Percentiles rank a stretch among this genome's conserved stretches.
Evolutionary conservation across 2,329 filamentous ascomycete genomes (phyloP).

Genomic region (Pyricularia grisea): DNA sequence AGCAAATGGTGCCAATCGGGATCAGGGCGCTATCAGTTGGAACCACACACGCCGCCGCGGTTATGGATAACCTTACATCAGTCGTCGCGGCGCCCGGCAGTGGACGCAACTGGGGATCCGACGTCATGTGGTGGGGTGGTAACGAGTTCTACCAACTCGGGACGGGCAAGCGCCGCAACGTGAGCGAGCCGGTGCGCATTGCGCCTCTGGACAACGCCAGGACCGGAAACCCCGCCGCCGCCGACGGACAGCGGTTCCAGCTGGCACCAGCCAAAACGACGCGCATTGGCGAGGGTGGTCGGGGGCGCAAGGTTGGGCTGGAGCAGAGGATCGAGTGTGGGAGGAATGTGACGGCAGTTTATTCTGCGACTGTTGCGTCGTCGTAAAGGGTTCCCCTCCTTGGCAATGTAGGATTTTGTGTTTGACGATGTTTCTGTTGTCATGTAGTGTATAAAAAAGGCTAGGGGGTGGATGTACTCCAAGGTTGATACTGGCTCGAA

Average conservation of each 20-base stretch:
- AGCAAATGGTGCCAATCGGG: conserved; percentile 66
- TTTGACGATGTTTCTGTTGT: not conserved
- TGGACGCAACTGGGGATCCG: conserved; percentile 65
- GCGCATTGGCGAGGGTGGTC: conserved; percentile 46
- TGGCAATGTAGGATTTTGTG: not conserved
- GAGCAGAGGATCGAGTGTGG: conserved; percentile 89
- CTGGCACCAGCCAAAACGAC: conserved; percentile 70
- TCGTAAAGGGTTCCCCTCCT: not conserved
- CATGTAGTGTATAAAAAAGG: not conserved
- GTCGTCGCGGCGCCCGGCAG: conserved; percentile 24
- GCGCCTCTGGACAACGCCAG: conserved; percentile 60
- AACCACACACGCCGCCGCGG: conserved; percentile 68
- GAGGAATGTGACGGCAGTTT: conserved; percentile 71
- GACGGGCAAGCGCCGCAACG: conserved; percentile 78
- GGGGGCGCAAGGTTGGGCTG: conserved; percentile 60
- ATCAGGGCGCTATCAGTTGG: conserved; percentile 66
- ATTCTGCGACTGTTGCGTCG: conserved; percentile 39
- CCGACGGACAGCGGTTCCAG: conserved; percentile 66
- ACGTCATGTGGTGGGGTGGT: conserved; percentile 88
- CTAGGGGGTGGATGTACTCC: not conserved
- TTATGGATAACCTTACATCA: conserved; percentile 73
- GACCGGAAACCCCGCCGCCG: conserved; percentile 45
- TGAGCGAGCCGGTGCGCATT: conserved; percentile 68
- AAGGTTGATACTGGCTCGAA: not conserved
- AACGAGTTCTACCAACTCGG: conserved; percentile 93